These are phyloP conservation scores for Phalaenopsis hybrid DNA, from an alignment of 116 monocot genomes.

Conservation along the genomic window DNA sequence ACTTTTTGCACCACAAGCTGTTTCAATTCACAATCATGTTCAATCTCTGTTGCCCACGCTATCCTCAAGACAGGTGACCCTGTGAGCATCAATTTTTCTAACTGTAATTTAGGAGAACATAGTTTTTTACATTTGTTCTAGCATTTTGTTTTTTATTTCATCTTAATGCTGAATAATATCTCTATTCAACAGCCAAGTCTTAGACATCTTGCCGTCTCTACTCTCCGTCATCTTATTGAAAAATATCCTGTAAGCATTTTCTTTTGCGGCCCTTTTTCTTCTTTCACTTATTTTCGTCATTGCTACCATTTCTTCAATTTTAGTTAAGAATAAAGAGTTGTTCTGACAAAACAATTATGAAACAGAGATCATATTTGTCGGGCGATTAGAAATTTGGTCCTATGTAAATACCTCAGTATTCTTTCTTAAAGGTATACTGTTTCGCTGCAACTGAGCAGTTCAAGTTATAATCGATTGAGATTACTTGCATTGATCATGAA, in stretches of 20 bases:
- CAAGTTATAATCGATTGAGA: too few species aligned
- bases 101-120: not conserved
- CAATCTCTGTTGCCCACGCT: conserved; percentile 85
- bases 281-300: not conserved
- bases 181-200: conserved; percentile 71
- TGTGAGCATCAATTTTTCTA: conserved; percentile 5
- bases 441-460: not conserved
- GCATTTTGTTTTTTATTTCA: not conserved
- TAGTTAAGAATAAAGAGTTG: not conserved
- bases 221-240: conserved; percentile 82
- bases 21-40: conserved; percentile 82
- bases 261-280: not conserved
- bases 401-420: not conserved
- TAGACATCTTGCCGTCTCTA: conserved; percentile 86
- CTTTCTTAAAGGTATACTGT: not conserved
- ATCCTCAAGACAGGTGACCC: conserved; percentile 76
- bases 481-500: too few species aligned
- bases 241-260: conserved; percentile 70
- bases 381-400: not conserved
- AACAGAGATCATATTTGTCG: not conserved
- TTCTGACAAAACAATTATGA: not conserved
- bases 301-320: not conserved
- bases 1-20: conserved; percentile 98
- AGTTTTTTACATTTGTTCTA: not conserved
- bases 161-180: conserved; percentile 11